Conservation (phyloP, 2,329 filamentous ascomycete species). For the Calonectria naviculata region DNA sequence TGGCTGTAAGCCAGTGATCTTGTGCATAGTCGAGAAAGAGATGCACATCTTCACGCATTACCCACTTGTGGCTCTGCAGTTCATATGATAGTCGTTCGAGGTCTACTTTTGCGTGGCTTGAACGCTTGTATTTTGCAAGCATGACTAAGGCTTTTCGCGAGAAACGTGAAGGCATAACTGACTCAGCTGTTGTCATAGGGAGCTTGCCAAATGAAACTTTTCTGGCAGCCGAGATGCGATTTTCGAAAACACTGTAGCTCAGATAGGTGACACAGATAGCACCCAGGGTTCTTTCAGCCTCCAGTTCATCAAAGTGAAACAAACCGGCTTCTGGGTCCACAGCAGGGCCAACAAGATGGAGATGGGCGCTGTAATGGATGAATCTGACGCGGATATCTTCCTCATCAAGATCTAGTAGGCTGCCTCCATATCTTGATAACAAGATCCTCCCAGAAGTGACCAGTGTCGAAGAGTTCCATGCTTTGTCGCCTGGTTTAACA, state of each 20-base stretch:
- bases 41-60: not conserved
- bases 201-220: not conserved
- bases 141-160: not conserved
- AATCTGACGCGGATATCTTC: not conserved
- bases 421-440: not conserved
- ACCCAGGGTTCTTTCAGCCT: not conserved
- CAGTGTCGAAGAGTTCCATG: not conserved
- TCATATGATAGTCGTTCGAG: not conserved
- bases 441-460: not conserved
- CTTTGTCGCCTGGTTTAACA: not conserved
- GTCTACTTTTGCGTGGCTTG: not conserved
- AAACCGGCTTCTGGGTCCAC: not conserved
- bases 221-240: not conserved
- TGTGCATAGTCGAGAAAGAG: not conserved
- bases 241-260: not conserved
- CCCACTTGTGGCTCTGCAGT: not conserved
- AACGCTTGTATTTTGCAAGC: not conserved
- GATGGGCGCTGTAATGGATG: not conserved
- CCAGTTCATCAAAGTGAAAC: not conserved
- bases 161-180: not conserved
- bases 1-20: not conserved
- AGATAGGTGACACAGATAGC: not conserved
- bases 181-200: not conserved
- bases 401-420: not conserved
- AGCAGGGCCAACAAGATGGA: not conserved